phyloP scores from a whole-genome alignment of 192 early-diverging fungal species.

The Gonapodya sp. region DNA sequence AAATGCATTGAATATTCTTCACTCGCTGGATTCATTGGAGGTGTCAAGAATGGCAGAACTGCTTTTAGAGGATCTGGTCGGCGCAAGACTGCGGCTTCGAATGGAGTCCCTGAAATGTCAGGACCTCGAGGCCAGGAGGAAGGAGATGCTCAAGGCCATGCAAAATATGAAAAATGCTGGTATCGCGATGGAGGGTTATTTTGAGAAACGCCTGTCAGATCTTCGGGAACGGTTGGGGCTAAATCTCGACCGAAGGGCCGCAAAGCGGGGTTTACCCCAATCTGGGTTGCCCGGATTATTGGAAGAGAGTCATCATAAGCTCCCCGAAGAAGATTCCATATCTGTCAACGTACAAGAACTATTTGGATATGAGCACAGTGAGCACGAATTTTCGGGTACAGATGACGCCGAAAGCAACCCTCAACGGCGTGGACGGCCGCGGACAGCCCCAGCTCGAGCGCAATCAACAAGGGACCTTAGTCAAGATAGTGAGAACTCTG shows the following conservation, averaged over 20 bases:
- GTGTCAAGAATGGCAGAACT: not conserved
- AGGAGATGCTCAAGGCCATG: not conserved
- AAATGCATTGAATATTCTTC: not conserved
- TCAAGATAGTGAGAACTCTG: not conserved
- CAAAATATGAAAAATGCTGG: conserved; percentile 1
- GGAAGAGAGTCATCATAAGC: not conserved
- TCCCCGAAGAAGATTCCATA: not conserved
- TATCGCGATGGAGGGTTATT: not conserved
- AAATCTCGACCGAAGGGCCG: not conserved
- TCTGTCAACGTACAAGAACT: not conserved
- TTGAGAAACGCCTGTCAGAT: not conserved
- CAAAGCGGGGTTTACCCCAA: not conserved
- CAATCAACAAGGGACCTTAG: not conserved
- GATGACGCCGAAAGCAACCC: not conserved
- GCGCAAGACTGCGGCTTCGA: not conserved
- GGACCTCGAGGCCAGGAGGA: not conserved
- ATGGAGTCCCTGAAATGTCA: not conserved
- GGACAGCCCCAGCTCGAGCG: not conserved
- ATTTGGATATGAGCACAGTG: not conserved
- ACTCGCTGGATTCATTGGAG: not conserved
- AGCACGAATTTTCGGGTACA: not conserved
- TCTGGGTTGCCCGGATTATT: not conserved
- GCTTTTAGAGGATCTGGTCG: not conserved
- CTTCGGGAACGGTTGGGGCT: not conserved
- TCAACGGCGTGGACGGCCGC: not conserved